Conservation (phyloP, 2,329 filamentous ascomycete species). For the Alternaria metachromatica region DNA sequence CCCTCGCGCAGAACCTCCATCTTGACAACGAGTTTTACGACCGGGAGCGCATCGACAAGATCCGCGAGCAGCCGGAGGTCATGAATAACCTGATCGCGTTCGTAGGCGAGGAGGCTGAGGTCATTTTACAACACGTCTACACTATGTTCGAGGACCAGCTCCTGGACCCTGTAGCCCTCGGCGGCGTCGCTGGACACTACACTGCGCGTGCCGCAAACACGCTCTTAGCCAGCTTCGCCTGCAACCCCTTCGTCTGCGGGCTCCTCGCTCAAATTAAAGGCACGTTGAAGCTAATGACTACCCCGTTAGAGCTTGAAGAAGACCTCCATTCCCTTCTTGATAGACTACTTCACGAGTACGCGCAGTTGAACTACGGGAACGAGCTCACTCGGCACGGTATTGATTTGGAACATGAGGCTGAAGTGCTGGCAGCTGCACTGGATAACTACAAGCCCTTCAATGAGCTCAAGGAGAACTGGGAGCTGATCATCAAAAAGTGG, state of each 20-base stretch:
- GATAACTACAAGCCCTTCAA: not conserved
- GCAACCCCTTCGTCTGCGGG: conserved; percentile 1
- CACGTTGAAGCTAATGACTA: conserved; percentile 2
- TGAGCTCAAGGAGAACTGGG: conserved; percentile 8
- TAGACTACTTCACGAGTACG: not conserved
- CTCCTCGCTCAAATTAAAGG: conserved; percentile 5
- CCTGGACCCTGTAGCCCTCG: conserved; percentile 9
- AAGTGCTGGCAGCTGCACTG: not conserved
- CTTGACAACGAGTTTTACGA: conserved; percentile 1
- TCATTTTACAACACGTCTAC: conserved; percentile 6
- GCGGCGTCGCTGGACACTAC: conserved; percentile 1
- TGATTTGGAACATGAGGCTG: not conserved
- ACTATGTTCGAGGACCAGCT: conserved; percentile 11
- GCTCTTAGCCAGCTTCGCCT: not conserved
- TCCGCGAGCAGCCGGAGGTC: conserved; percentile 11
- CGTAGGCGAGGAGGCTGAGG: conserved; percentile 7
- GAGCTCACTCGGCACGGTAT: not conserved
- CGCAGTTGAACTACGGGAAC: not conserved
- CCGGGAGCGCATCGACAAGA: conserved; percentile 8
- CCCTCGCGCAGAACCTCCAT: not conserved
- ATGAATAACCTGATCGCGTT: conserved; percentile 16
- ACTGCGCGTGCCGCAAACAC: not conserved
- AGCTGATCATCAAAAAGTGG: conserved; percentile 4
- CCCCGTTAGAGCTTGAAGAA: conserved; percentile 10
- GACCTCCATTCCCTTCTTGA: not conserved